phyloP scores from a whole-genome alignment of 2,329 filamentous ascomycete species.

The Cladorrhinum sp. region DNA sequence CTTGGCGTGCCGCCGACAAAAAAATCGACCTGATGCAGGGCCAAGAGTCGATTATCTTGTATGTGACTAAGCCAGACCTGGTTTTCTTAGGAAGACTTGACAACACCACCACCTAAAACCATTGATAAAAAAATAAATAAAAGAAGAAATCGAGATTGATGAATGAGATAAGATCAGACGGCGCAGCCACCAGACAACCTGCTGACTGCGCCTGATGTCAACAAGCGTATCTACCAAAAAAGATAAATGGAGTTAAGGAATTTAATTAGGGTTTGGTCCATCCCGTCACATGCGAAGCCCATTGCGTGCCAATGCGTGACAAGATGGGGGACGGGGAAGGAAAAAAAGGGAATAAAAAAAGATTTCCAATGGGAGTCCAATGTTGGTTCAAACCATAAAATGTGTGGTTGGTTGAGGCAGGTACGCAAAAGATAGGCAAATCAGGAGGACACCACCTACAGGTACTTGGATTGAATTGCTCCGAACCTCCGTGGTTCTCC shows the following conservation, averaged over 20 bases:
- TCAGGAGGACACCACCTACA: neutral
- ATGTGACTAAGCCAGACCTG: neutral
- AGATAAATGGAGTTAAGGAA: neutral
- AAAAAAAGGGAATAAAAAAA: neutral
- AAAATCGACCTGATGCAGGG: neutral
- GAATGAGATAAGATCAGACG: neutral
- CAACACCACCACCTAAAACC: neutral
- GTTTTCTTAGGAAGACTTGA: too few species aligned
- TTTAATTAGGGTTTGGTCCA: neutral
- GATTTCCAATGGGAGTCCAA: neutral
- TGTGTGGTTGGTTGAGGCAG: neutral
- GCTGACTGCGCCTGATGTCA: neutral
- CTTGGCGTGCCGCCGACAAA: neutral
- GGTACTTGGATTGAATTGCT: neutral
- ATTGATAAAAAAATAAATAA: neutral
- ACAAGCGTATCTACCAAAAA: neutral
- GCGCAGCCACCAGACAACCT: neutral
- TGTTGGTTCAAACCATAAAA: neutral
- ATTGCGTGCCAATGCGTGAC: neutral
- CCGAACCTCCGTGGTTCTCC: neutral
- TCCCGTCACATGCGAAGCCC: neutral
- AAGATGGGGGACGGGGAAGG: neutral
- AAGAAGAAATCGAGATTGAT: neutral
- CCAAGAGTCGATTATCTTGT: neutral
- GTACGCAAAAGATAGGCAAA: neutral